Conservation (phyloP, 768 basidiomycete genomes). For the Trametes coccinea region DNA sequence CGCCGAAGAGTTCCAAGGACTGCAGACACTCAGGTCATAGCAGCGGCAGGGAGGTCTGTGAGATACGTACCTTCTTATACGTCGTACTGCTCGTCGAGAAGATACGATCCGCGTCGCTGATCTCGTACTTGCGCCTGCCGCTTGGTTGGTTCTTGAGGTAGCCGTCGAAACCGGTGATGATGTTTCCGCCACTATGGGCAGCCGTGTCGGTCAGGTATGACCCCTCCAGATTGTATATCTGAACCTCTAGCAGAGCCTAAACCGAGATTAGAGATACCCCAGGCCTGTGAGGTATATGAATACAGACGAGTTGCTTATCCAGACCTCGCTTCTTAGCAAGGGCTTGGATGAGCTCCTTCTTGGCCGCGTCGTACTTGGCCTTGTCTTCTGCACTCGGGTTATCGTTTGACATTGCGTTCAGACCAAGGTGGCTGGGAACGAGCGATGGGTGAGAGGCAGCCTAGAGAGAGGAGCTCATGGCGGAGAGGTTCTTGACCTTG, state of each 20-base stretch:
- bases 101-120: slow-evolving; percentile 74
- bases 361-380: slow-evolving; percentile 67
- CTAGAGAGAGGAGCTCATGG: background rate
- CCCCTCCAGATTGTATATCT: slow-evolving; percentile 78
- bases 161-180: slow-evolving; percentile 84
- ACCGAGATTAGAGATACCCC: background rate
- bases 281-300: background rate
- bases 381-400: slow-evolving; percentile 64
- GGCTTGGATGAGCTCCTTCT: slow-evolving; percentile 73
- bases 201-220: slow-evolving; percentile 78
- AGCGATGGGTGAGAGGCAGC: background rate
- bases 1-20: slow-evolving; percentile 76
- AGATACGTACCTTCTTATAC: slow-evolving; percentile 58
- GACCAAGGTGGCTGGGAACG: background rate
- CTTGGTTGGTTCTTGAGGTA: slow-evolving; percentile 78
- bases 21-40: slow-evolving; percentile 30
- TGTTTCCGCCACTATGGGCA: slow-evolving; percentile 77
- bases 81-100: slow-evolving; percentile 84
- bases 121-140: slow-evolving; percentile 70
- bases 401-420: slow-evolving; percentile 39
- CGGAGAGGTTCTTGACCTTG: too few species aligned
- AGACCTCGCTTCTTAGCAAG: slow-evolving; percentile 71
- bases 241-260: slow-evolving; percentile 75
- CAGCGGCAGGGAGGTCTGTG: background rate
- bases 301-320: slow-evolving; percentile 75